Evolutionary conservation across 148 eudicot genomes (phyloP), one percentile per base, ranked within the genome.

Genomic region (Camellia sinensis): DNA sequence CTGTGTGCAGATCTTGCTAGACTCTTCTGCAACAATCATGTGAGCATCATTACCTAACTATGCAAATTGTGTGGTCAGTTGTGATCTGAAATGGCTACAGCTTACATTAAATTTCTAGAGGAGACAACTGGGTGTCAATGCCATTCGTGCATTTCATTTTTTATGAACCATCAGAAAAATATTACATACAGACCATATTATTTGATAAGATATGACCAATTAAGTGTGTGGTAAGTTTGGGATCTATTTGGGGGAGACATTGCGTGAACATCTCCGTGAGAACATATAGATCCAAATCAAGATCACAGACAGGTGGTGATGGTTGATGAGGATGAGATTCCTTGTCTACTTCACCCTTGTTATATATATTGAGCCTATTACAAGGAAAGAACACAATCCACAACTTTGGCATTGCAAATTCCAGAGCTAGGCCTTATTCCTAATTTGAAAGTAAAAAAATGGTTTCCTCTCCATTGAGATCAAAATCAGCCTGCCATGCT

Each of bases 381-480:
- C 37, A 12, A 44, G 21, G 29, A 48, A 71, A 18, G 57, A 13
- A 2, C 57, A n/a, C 40, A 41, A 46, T 6, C 52, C 21, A 60
- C 56, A 71, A 7, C 17, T 0, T 52, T 18, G 15, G 21, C 37
- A 71, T 48, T n/a, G 48, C 17, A 50, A 15, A 52, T 17, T 61
- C 21, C 4, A 10, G 2, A 10, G 13, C 4, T 3, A 60, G 10
- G 67, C 41, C 43, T 64, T 6, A 6, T 67, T 67, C 52, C 41
- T 37, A 60, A 37, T 2, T 12, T 57, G 72, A 76, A n/a, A 2
- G 13, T 29, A 1, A 43, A 67, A 75, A 41, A 5, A 75, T 76
- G 83, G 79, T 61, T 43, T 43, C 70, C 21, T 54, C 72, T 64
- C 21, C 78, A 53, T 41, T 63, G 60, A 84, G 67, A 79, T 65